These are phyloP conservation scores for Peribolospora kevripleyi DNA, from an alignment of 768 basidiomycete species.

Conservation along the genomic window DNA sequence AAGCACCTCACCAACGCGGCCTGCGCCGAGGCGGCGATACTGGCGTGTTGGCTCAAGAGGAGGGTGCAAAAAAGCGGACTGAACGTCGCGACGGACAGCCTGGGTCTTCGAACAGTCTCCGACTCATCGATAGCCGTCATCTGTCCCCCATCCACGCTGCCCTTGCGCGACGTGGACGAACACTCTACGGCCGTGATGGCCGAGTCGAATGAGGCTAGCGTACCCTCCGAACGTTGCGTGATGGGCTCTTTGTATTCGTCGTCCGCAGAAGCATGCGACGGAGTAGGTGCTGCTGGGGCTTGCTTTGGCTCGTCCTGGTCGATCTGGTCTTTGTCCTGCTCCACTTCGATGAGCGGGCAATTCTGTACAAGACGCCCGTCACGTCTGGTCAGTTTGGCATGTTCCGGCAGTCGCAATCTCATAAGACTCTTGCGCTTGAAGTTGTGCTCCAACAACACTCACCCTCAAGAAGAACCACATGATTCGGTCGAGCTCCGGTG, in stretches of 20 bases:
- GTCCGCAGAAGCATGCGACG: too few species aligned
- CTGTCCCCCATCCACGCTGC: slow-evolving; percentile 2
- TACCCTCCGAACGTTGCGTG: too few species aligned
- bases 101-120: slow-evolving; percentile 7
- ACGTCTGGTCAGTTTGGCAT: too few species aligned
- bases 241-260: too few species aligned
- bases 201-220: too few species aligned
- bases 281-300: slow-evolving; percentile 1
- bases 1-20: slow-evolving; percentile 55
- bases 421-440: too few species aligned
- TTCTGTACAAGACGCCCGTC: not conserved
- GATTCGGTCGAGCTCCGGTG: slow-evolving; percentile 48
- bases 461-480: slow-evolving; percentile 73
- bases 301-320: slow-evolving; percentile 4
- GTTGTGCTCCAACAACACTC: not conserved
- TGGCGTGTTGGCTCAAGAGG: slow-evolving; percentile 50
- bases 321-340: slow-evolving; percentile 3
- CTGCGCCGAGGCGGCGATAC: slow-evolving; percentile 48
- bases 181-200: too few species aligned
- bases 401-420: too few species aligned
- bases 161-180: too few species aligned
- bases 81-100: slow-evolving; percentile 55
- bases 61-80: slow-evolving; percentile 75
- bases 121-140: too few species aligned
- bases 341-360: slow-evolving; percentile 9